Evolutionary conservation across 257 asterid genomes (phyloP), one percentile per base, ranked within the genome.

Genomic region (Jacaranda copaia): DNA sequence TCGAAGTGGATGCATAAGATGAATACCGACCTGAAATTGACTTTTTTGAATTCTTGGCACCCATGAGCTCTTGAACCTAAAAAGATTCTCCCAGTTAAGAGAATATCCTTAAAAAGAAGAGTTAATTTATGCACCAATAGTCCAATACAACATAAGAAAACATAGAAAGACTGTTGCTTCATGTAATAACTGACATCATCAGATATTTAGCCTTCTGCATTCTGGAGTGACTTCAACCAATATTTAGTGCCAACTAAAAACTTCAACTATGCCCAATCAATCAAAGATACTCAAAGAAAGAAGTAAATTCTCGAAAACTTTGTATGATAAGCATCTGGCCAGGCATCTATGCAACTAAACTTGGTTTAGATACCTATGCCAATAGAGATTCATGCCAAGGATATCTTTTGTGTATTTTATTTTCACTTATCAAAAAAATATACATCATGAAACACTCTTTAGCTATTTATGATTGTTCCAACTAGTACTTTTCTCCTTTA

Each of bases 41-140:
- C 69, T 79, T 81, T 82, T 93, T 95, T 32, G 99, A 93, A 87
- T 66, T 85, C 86, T 90, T 95, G 72, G 80, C 91, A 43, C 99
- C 99, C 99, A 95, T 95, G 65, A 84, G 59, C 78, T 81, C 83
- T 72, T 60, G 61, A 80, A 67, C 72, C 75, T 76, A 65, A 75
- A 59, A 76, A 53, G 16, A 46, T 70, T 64, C 35, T 13, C 8
- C 67, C 16, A 68, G 42, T 20, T 72, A 65, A 59, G 14, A 76
- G 4, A 12, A 73, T 32, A 66, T 25, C 40, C 51, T 52, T 39
- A 19, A 74, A 74, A 20, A 46, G 13, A 52, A 45, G 45, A 35
- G n/a, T 48, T 19, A 61, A 9, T 73, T 25, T 43, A 53, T 49
- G 58, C 69, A 48, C 48, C 74, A 65, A n/a, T n/a, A n/a, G n/a